These are phyloP conservation scores for Botrytis squamosa DNA, from an alignment of 2,329 filamentous ascomycete genomes.

Conservation along the genomic window DNA sequence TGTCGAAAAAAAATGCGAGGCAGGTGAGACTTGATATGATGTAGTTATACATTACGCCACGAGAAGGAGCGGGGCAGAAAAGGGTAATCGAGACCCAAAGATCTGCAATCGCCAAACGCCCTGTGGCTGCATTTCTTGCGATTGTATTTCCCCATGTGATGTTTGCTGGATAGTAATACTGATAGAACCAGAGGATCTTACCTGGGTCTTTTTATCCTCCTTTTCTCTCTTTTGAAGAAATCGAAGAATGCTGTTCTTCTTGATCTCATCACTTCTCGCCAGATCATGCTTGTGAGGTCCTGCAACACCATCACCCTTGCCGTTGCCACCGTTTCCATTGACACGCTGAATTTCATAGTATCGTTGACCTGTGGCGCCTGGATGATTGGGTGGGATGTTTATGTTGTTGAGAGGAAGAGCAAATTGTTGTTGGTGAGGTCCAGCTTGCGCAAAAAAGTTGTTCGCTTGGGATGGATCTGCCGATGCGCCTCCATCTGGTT, in stretches of 20 bases:
- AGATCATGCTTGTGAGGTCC: slow-evolving; percentile 74
- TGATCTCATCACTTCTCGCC: slow-evolving; percentile 73
- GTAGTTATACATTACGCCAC: neutral
- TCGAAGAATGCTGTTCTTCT: slow-evolving; percentile 75
- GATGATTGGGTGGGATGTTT: slow-evolving; percentile 45
- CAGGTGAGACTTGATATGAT: neutral
- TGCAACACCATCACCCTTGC: slow-evolving; percentile 65
- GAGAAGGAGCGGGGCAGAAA: neutral
- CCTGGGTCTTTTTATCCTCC: slow-evolving; percentile 59
- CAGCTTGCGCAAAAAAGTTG: slow-evolving; percentile 37
- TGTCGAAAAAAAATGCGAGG: neutral
- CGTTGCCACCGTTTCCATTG: slow-evolving; percentile 73
- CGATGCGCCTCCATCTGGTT: slow-evolving; percentile 34
- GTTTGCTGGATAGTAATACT: neutral
- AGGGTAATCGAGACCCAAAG: neutral
- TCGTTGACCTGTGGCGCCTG: slow-evolving; percentile 50
- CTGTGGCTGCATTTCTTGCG: neutral
- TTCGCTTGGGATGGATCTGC: slow-evolving; percentile 30
- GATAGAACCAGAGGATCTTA: slow-evolving; percentile 41
- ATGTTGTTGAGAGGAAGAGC: slow-evolving; percentile 45
- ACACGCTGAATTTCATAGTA: slow-evolving; percentile 76
- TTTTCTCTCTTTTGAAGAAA: slow-evolving; percentile 63
- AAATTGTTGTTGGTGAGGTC: slow-evolving; percentile 40
- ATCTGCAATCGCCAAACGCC: neutral
- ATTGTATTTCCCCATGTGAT: neutral